Evolutionary conservation across 345 rosid species (phyloP).

Genomic region (Clausena lansium): DNA sequence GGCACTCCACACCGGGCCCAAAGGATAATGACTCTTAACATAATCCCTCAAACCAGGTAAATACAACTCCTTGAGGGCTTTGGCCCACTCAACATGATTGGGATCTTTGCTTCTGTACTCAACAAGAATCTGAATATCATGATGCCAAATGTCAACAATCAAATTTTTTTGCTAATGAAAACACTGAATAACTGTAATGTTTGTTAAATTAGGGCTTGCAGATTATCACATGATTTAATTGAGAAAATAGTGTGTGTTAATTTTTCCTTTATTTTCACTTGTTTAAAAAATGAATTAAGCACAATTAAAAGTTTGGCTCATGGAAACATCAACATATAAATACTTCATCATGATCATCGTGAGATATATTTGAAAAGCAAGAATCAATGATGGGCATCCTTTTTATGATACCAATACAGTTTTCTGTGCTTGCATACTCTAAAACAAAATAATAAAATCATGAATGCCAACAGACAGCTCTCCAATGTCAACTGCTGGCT

Average conservation of each 20-base stretch:
- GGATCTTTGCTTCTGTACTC: slow-evolving; percentile 82
- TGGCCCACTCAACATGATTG: slow-evolving; percentile 96
- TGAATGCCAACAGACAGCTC: slow-evolving; percentile 1
- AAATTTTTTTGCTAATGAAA: slow-evolving; percentile 1
- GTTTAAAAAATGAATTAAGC: background rate
- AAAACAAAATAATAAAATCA: slow-evolving; percentile 5
- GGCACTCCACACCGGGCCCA: slow-evolving; percentile 93
- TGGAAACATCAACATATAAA: slow-evolving; percentile 2
- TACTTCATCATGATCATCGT: too few species aligned
- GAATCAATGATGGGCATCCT: background rate
- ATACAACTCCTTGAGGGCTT: slow-evolving; percentile 91
- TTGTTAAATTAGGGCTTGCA: background rate
- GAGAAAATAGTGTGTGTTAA: background rate
- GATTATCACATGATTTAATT: background rate
- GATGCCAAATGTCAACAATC: slow-evolving; percentile 20
- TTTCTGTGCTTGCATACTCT: slow-evolving; percentile 1
- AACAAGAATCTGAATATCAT: slow-evolving; percentile 63
- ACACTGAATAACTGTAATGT: background rate
- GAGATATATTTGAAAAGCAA: background rate
- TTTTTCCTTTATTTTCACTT: background rate
- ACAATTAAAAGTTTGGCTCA: background rate
- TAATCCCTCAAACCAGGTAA: slow-evolving; percentile 86
- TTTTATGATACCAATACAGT: background rate
- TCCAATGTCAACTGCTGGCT: background rate
- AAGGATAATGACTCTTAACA: slow-evolving; percentile 79